Evolutionary conservation across 139 green algal species (phyloP), one percentile per base, ranked within the genome.

Genomic region (Coelastrella sp.): DNA sequence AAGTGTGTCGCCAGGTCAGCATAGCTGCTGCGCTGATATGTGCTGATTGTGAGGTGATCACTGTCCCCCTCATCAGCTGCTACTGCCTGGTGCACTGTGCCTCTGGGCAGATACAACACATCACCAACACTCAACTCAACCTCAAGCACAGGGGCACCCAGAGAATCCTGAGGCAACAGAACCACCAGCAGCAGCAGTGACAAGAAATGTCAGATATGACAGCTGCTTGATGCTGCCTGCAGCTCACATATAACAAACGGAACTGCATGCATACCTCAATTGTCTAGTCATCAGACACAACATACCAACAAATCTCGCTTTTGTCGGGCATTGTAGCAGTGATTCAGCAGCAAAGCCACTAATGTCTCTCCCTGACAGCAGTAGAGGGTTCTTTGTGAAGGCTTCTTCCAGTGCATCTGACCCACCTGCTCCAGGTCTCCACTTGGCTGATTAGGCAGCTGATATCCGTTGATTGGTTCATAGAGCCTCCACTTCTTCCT

Each of bases 61-160:
- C 75, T 89, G 79, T 78, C 45, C 2, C 51, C 45, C 7, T 27
- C 57, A 35, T 5, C 51, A 25, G 19, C 7, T 0, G 92, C 91
- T 4, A 78, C 59, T 2, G 95, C 94, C 81, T 96, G 89, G 85
- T 97, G 94, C 43, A 96, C 85, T 9, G 86, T 93, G 21, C 95
- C 95, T 13, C 95, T 89, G 2, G 95, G 95, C 88, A 98, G 80
- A 89, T 97, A 98, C 75, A 98, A 88, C 82, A 97, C 91, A 75
- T 98, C 95, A 6, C 95, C 95, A 5, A 89, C 82, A 82, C 90
- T 13, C 67, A 98, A 87, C 2, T 81, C 92, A 19, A 94, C 90
- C 79, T 96, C 90, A 83, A 96, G 82, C 34, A 92, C 66, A 9
- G 90, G 89, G 68, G 88, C 34, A 15, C 92, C 91, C 9, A 94